Evolutionary conservation across 1,139 yeast genomes (phyloP), one percentile per base, ranked within the genome.

Genomic region (Hyphopichia pseudoburtonii): DNA sequence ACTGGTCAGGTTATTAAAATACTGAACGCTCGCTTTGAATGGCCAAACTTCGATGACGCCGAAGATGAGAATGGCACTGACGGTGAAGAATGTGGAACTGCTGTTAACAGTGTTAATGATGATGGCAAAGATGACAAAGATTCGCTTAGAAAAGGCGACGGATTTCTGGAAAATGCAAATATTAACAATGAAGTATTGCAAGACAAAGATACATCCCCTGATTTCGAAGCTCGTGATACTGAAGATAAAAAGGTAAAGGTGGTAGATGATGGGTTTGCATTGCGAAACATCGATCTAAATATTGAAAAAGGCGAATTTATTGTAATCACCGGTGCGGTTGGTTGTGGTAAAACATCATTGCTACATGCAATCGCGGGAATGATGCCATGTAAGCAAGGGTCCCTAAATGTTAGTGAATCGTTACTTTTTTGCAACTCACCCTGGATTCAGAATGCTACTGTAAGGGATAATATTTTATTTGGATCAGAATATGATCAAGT

Each of bases 1-100:
- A 44, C 17, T 12, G 14, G 9, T 25, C 9, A 16, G 4, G 80
- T 84, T 1, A 56, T 87, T 35, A 55, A 57, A 12, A 64, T 85
- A 14, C 48, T 57, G 2, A 44, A 75, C 44, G 94, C 82, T 6
- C 56, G 71, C 2, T 87, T 86, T 51, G 73, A 73, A 41, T 87
- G 96, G 96, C 86, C 80, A 38, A 58, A 66, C 15, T 69, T 64
- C 41, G 71, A 60, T 11, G 49, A 42, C 32, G n/a, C 50, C 10
- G 52, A 43, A 25, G 50, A 51, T 5, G 46, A 48, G 6, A 42
- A 35, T 9, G 37, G 38, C 14, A 9, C 24, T 22, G 10, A 22
- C n/a, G 24, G 24, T 22, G 21, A 42, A 39, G 23, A 42, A 34
- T 6, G 32, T 35, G 17, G 35, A 33, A 25, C 17, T 24, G 31